Percentiles rank a stretch among this genome's conserved stretches.
These are phyloP conservation scores for Quercus bicolor DNA, from an alignment of 306 rosid species.

Conservation along the genomic window DNA sequence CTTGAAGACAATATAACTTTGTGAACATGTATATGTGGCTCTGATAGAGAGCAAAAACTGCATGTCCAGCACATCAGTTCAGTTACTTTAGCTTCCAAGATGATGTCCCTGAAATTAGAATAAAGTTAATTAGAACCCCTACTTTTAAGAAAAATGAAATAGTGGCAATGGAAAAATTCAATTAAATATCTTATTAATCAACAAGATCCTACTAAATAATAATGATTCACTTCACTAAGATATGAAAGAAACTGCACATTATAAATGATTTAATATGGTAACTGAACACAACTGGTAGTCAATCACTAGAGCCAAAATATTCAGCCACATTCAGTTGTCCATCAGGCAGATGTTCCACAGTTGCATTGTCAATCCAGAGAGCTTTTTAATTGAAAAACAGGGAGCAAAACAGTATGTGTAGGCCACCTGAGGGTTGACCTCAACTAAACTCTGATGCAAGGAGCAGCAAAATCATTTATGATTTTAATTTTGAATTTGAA, in stretches of 20 bases:
- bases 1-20: slow-evolving; percentile 70
- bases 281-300: not conserved
- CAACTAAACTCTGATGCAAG: not conserved
- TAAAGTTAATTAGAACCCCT: slow-evolving; percentile 16
- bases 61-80: slow-evolving; percentile 55
- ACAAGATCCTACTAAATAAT: slow-evolving; percentile 7
- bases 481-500: too few species aligned
- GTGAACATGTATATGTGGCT: slow-evolving; percentile 82
- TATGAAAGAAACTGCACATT: not conserved
- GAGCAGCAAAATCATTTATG: too few species aligned
- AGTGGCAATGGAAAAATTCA: slow-evolving; percentile 9
- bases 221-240: slow-evolving; percentile 4
- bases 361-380: slow-evolving; percentile 8
- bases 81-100: slow-evolving; percentile 59
- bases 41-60: slow-evolving; percentile 42
- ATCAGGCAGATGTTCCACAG: slow-evolving; percentile 11
- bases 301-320: not conserved
- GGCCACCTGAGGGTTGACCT: not conserved
- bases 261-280: not conserved
- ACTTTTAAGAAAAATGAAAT: slow-evolving; percentile 13
- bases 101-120: slow-evolving; percentile 66
- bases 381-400: slow-evolving; percentile 8
- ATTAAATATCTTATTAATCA: slow-evolving; percentile 7
- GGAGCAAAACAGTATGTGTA: not conserved
- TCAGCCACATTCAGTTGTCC: not conserved